Percentiles rank a stretch among this genome's conserved stretches.
phyloP scores from a whole-genome alignment of 805 yeast species.

The Sugiyamaella boreocaroliniensis region DNA sequence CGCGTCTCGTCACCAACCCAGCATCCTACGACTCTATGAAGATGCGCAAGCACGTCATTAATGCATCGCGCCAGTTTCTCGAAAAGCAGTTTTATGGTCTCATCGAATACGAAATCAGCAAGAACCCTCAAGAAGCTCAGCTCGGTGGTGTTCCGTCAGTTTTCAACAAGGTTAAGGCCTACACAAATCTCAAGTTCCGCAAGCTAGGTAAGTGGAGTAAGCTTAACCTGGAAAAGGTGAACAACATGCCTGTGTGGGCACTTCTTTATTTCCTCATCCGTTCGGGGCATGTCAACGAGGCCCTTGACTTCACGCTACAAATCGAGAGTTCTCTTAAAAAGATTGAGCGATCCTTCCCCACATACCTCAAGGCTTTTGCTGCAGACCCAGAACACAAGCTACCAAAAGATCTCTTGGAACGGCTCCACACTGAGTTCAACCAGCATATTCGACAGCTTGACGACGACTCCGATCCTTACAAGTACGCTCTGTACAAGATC shows the following conservation, averaged over 20 bases:
- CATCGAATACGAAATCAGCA: conserved; percentile 58
- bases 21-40: conserved; percentile 30
- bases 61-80: conserved; percentile 52
- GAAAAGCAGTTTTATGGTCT: conserved; percentile 73
- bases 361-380: conserved; percentile 66
- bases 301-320: conserved; percentile 56
- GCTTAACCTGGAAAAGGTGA: conserved; percentile 56
- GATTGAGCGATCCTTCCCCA: conserved; percentile 76
- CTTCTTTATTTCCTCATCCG: conserved; percentile 75
- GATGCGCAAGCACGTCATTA: conserved; percentile 40
- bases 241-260: conserved; percentile 94
- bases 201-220: conserved; percentile 43
- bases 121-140: conserved; percentile 40
- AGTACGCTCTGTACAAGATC: conserved; percentile 82
- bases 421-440: conserved; percentile 72
- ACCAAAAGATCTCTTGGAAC: conserved; percentile 59
- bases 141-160: conserved; percentile 67
- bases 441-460: conserved; percentile 64
- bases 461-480: conserved; percentile 77
- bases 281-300: conserved; percentile 76
- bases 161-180: conserved; percentile 65
- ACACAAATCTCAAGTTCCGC: conserved; percentile 41
- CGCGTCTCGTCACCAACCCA: conserved; percentile 24
- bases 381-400: conserved; percentile 48
- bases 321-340: conserved; percentile 71